These are phyloP conservation scores for Coemansia sp. DNA, from an alignment of 192 early-diverging fungal genomes.

Conservation along the genomic window DNA sequence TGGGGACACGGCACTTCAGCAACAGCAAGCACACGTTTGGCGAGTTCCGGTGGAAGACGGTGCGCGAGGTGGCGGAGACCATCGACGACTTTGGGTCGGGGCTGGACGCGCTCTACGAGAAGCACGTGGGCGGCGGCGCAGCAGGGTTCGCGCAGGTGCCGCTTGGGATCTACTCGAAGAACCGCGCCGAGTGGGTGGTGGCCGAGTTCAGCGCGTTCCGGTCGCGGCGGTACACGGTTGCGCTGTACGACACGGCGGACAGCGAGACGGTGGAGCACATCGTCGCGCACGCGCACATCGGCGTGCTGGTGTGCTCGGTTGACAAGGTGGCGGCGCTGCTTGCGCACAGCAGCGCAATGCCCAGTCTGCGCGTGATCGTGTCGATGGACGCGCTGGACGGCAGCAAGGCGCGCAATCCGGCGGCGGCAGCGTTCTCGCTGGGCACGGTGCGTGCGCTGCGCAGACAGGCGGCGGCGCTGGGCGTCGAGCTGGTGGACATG, in stretches of 20 bases:
- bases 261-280: constrained; percentile 77
- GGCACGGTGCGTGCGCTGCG: constrained; percentile 18
- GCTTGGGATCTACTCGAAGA: constrained; percentile 71
- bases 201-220: constrained; percentile 64
- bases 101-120: constrained; percentile 61
- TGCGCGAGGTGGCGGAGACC: constrained; percentile 60
- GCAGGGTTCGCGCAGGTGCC: constrained; percentile 28
- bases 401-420: neutral
- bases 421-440: constrained; percentile 12
- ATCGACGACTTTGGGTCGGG: constrained; percentile 68
- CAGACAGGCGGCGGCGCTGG: constrained; percentile 63
- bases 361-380: constrained; percentile 68
- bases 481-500: constrained; percentile 60
- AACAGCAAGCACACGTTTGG: constrained; percentile 53
- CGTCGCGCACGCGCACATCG: constrained; percentile 74
- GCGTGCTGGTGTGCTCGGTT: constrained; percentile 62
- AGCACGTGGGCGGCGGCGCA: constrained; percentile 17
- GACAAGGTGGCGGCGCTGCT: constrained; percentile 60
- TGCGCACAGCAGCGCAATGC: constrained; percentile 55
- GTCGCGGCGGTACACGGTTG: constrained; percentile 64
- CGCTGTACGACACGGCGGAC: constrained; percentile 88
- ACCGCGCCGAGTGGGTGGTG: constrained; percentile 74
- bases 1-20: constrained; percentile 64
- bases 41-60: constrained; percentile 70
- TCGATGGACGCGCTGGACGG: constrained; percentile 64